phyloP scores from a whole-genome alignment of 768 basidiomycete genomes.

The Ephemerocybe angulata region DNA sequence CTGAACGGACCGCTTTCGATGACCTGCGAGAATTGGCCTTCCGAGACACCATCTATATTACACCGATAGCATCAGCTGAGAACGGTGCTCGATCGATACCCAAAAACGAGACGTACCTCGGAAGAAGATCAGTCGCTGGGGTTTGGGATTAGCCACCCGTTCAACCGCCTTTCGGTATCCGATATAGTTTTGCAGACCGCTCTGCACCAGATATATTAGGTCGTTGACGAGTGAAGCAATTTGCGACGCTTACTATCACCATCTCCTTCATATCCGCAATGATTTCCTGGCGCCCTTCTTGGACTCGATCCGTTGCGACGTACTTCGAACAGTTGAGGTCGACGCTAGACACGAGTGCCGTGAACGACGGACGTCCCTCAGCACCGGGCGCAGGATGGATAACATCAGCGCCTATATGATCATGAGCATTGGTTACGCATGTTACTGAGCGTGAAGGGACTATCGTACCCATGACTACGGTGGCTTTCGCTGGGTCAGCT shows the following conservation, averaged over 20 bases:
- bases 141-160: slow-evolving; percentile 35
- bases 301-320: slow-evolving; percentile 48
- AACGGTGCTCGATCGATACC: not conserved
- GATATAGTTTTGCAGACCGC: slow-evolving; percentile 51
- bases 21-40: slow-evolving; percentile 46
- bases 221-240: not conserved
- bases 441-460: not conserved
- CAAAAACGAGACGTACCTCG: slow-evolving; percentile 44
- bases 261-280: slow-evolving; percentile 66
- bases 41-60: slow-evolving; percentile 45
- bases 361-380: slow-evolving; percentile 69
- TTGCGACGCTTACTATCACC: slow-evolving; percentile 42
- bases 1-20: slow-evolving; percentile 49
- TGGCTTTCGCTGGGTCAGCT: slow-evolving; percentile 63
- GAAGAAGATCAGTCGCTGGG: slow-evolving; percentile 68
- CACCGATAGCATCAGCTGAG: slow-evolving; percentile 12
- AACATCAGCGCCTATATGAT: slow-evolving; percentile 61
- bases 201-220: slow-evolving; percentile 29
- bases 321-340: slow-evolving; percentile 72
- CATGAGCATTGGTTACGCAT: not conserved
- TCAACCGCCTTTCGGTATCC: slow-evolving; percentile 48
- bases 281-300: slow-evolving; percentile 60
- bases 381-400: slow-evolving; percentile 78
- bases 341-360: slow-evolving; percentile 70
- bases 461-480: slow-evolving; percentile 67